Evolutionary conservation across 805 yeast genomes (phyloP).

Genomic region (Monosporozyma yasuniensis): DNA sequence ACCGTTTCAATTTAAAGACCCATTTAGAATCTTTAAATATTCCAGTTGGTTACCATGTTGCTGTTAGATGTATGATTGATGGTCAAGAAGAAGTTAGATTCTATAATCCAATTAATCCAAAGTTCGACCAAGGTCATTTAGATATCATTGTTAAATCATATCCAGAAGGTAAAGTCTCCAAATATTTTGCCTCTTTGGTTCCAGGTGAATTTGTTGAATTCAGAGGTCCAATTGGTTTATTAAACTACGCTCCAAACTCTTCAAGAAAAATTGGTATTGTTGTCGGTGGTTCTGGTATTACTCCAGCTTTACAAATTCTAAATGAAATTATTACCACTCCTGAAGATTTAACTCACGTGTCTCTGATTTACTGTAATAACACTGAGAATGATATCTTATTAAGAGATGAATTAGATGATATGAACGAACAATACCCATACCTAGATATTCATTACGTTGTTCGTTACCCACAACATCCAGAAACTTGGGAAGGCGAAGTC

Average conservation of each 20-base stretch:
- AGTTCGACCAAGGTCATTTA: conserved; percentile 61
- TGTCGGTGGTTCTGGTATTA: conserved; percentile 85
- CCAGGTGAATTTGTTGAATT: conserved; percentile 62
- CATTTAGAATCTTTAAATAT: conserved; percentile 53
- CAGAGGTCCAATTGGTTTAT: conserved; percentile 73
- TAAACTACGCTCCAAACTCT: conserved; percentile 50
- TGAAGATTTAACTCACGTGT: conserved; percentile 51
- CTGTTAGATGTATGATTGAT: conserved; percentile 39
- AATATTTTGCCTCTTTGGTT: conserved; percentile 50
- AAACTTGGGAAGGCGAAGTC: conserved; percentile 45
- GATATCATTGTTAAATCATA: conserved; percentile 73
- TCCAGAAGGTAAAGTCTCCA: conserved; percentile 61
- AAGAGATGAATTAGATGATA: conserved; percentile 63
- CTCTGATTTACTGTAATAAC: conserved; percentile 63
- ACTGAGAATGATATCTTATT: conserved; percentile 69
- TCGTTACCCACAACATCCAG: conserved; percentile 35
- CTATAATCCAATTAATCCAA: conserved; percentile 70
- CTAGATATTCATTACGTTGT: conserved; percentile 54
- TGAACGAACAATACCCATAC: conserved; percentile 52
- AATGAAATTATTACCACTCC: conserved; percentile 62
- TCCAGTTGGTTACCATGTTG: conserved; percentile 71
- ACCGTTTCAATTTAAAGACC: conserved; percentile 56
- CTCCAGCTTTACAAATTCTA: conserved; percentile 79
- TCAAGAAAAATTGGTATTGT: conserved; percentile 57
- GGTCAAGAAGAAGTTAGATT: conserved; percentile 40